These are phyloP conservation scores for Ziziphus jujuba DNA, from an alignment of 306 rosid species.

Conservation along the genomic window DNA sequence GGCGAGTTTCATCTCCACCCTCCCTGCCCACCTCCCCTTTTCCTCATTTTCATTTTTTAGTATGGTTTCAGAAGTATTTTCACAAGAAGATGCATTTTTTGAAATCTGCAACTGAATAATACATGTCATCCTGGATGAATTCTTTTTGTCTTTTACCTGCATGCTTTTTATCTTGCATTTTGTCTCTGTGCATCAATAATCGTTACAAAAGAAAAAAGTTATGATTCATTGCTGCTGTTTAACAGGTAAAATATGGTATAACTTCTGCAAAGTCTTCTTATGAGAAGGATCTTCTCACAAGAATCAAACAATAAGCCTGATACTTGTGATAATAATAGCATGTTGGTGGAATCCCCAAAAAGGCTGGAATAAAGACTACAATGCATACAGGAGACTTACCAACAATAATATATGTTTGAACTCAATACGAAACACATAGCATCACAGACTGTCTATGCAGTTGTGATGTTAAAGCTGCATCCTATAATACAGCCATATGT, in stretches of 20 bases:
- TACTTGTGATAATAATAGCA: slow-evolving; percentile 28
- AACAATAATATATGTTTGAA: no score
- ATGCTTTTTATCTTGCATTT: no score
- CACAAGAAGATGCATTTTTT: no score
- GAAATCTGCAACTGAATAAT: no score
- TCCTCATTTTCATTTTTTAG: background rate
- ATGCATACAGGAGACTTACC: slow-evolving; percentile 43
- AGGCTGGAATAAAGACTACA: slow-evolving; percentile 46
- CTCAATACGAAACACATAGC: no score
- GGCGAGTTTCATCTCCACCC: slow-evolving; percentile 43
- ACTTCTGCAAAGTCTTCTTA: slow-evolving; percentile 67
- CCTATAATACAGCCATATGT: no score
- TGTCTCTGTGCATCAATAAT: no score
- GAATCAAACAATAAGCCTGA: slow-evolving; percentile 35
- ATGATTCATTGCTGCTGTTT: background rate
- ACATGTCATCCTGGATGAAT: no score
- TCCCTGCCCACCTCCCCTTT: background rate
- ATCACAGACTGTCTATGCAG: no score
- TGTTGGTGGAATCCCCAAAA: slow-evolving; percentile 44
- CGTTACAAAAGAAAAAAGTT: no score
- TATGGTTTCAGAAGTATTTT: background rate
- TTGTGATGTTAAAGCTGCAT: no score
- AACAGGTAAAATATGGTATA: slow-evolving; percentile 76
- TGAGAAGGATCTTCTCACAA: slow-evolving; percentile 40
- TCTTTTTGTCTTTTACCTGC: no score